A percentile compares a stretch with the other conserved stretches of the same genome.
These are phyloP conservation scores for Coniochaeta sp. DNA, from an alignment of 2,329 filamentous ascomycete genomes.

Conservation along the genomic window DNA sequence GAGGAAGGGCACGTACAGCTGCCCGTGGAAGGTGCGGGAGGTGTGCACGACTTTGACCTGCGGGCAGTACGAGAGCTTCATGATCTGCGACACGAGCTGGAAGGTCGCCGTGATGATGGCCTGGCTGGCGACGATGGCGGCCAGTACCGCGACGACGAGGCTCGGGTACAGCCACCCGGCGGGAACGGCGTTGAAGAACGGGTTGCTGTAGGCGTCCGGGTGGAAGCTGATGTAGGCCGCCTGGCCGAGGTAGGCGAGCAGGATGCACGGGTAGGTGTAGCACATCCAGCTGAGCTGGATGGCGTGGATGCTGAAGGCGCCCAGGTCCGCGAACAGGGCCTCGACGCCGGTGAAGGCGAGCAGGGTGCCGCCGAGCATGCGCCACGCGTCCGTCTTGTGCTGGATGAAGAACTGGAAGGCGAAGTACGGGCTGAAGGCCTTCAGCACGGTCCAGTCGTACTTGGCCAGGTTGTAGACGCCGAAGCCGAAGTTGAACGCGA, in stretches of 20 bases:
- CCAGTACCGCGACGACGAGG: constrained; percentile 60
- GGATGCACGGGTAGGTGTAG: constrained; percentile 58
- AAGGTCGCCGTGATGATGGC: constrained; percentile 74
- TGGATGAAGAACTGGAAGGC: constrained; percentile 54
- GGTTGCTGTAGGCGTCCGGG: constrained; percentile 58
- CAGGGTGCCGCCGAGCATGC: constrained; percentile 61
- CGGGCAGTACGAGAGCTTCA: constrained; percentile 65
- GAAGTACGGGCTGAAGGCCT: constrained; percentile 51
- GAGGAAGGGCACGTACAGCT: constrained; percentile 67
- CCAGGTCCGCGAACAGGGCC: constrained; percentile 70
- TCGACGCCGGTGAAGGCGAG: constrained; percentile 74
- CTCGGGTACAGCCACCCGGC: constrained; percentile 58
- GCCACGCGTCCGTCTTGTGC: constrained; percentile 55
- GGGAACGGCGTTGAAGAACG: constrained; percentile 66
- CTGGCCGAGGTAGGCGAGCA: constrained; percentile 64
- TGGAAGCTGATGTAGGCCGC: constrained; percentile 61
- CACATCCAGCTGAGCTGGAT: constrained; percentile 68
- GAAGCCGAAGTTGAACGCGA: constrained; percentile 53
- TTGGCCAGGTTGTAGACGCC: constrained; percentile 55
- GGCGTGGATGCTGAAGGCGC: constrained; percentile 63
- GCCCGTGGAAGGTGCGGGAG: constrained; percentile 61
- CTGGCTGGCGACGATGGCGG: constrained; percentile 69
- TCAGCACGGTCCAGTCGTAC: constrained; percentile 45
- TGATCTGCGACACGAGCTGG: constrained; percentile 62
- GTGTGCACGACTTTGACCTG: constrained; percentile 70